Conservation (phyloP, 2,329 filamentous ascomycete genomes). For the Alternaria alternata region DNA sequence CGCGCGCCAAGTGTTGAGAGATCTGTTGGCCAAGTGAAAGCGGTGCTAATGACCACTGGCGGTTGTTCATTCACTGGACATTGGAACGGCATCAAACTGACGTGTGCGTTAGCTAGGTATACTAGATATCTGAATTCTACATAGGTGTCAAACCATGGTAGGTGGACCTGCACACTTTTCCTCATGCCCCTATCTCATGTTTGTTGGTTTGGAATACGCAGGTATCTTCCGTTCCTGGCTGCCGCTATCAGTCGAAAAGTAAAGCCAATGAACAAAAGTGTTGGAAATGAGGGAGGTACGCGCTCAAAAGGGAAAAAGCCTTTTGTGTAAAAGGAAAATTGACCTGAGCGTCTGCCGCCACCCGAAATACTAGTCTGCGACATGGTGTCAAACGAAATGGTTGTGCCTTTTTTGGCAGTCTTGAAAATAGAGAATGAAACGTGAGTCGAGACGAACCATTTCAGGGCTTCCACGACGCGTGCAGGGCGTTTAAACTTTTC, state of each 20-base stretch:
- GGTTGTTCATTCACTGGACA: neutral
- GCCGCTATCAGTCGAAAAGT: conserved; percentile 1
- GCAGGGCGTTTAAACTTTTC: conserved; percentile 6
- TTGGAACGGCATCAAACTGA: neutral
- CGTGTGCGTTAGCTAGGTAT: neutral
- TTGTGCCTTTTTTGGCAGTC: neutral
- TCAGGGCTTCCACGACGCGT: conserved; percentile 13
- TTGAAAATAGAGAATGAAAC: conserved; percentile 7
- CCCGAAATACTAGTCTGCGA: conserved; percentile 1
- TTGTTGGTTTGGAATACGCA: neutral
- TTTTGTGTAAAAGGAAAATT: conserved; percentile 3
- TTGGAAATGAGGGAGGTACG: neutral
- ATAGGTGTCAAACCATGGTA: neutral
- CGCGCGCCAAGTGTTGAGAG: conserved; percentile 8
- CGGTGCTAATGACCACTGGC: neutral
- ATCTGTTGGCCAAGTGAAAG: neutral
- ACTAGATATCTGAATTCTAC: neutral
- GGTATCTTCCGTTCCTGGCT: conserved; percentile 1
- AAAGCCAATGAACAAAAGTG: neutral
- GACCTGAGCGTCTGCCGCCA: neutral
- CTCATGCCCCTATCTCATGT: neutral
- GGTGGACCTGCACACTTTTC: neutral
- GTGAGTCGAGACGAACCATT: conserved; percentile 18
- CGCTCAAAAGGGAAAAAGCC: conserved; percentile 7
- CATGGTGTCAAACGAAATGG: conserved; percentile 8